These are phyloP conservation scores for Fusarium circinatum DNA, from an alignment of 2,329 filamentous ascomycete species.

Conservation along the genomic window DNA sequence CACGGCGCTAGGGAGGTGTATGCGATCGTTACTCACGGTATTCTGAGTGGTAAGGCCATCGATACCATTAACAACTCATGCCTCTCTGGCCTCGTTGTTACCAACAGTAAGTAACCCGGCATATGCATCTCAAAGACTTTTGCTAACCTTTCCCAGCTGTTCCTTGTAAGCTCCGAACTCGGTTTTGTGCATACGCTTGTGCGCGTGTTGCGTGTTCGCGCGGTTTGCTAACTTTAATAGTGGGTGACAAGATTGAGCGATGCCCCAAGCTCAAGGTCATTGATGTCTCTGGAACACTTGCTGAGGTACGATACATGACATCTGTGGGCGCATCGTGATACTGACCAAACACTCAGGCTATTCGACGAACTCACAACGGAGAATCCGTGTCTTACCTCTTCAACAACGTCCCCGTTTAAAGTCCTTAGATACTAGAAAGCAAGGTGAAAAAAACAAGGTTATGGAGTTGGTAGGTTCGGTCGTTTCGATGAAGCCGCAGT, in stretches of 20 bases:
- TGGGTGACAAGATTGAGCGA: conserved; percentile 80
- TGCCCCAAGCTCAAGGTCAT: conserved; percentile 89
- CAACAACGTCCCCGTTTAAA: conserved; percentile 69
- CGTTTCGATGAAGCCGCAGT: background rate
- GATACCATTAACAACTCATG: conserved; percentile 84
- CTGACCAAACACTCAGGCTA: conserved; percentile 59
- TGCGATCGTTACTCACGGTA: conserved; percentile 95
- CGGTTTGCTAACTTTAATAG: conserved; percentile 35
- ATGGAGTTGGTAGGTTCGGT: conserved; percentile 41
- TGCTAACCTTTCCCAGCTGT: conserved; percentile 50
- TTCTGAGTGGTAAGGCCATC: conserved; percentile 87
- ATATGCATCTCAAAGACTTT: background rate
- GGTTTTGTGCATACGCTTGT: background rate
- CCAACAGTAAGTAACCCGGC: conserved; percentile 72
- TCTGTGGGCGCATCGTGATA: background rate
- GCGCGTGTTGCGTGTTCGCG: background rate
- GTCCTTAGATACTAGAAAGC: conserved; percentile 4
- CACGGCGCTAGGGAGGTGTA: conserved; percentile 89
- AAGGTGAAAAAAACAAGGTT: conserved; percentile 27
- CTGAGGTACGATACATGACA: conserved; percentile 56
- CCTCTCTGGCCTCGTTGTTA: conserved; percentile 84
- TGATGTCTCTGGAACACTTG: conserved; percentile 86
- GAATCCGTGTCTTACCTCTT: conserved; percentile 74
- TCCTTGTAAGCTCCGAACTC: conserved; percentile 42
- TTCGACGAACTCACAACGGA: conserved; percentile 74